Percentiles rank a stretch among this genome's conserved stretches.
These are phyloP conservation scores for Colletotrichum tamarilloi DNA, from an alignment of 2,329 filamentous ascomycete genomes.

Conservation along the genomic window DNA sequence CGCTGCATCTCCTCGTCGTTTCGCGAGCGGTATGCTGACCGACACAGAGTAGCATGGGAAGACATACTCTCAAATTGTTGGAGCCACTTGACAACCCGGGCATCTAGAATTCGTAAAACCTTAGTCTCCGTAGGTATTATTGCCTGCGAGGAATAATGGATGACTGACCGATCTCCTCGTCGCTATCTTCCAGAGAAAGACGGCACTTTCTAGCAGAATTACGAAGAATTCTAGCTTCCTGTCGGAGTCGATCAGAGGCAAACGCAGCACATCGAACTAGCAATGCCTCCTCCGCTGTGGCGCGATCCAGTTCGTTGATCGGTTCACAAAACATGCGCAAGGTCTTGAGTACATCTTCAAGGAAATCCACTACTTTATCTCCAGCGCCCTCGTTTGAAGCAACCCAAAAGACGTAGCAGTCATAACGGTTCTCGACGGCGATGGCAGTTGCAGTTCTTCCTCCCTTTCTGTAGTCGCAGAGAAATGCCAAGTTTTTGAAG, in stretches of 20 bases:
- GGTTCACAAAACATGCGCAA: constrained; percentile 1
- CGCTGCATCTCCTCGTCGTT: constrained; percentile 27
- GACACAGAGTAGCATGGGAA: not conserved
- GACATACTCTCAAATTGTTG: not conserved
- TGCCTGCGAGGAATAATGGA: not conserved
- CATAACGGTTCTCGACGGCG: constrained; percentile 48
- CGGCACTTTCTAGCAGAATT: constrained; percentile 34
- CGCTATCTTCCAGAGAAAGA: not conserved
- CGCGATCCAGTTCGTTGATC: not conserved
- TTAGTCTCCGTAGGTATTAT: not conserved
- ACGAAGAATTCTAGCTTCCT: constrained; percentile 37
- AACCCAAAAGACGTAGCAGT: constrained; percentile 54
- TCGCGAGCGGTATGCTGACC: not conserved
- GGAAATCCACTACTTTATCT: constrained; percentile 43
- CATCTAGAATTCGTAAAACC: not conserved
- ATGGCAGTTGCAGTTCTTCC: constrained; percentile 58
- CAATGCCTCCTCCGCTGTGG: not conserved
- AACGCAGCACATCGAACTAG: constrained; percentile 33
- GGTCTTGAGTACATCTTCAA: constrained; percentile 40
- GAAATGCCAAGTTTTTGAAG: constrained; percentile 52
- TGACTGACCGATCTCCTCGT: not conserved
- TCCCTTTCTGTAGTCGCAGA: constrained; percentile 60
- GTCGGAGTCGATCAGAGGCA: constrained; percentile 38
- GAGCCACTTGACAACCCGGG: not conserved
- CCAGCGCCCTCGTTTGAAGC: constrained; percentile 49